phyloP scores from a whole-genome alignment of 305 asterid species.

The Fraxinus nigra region DNA sequence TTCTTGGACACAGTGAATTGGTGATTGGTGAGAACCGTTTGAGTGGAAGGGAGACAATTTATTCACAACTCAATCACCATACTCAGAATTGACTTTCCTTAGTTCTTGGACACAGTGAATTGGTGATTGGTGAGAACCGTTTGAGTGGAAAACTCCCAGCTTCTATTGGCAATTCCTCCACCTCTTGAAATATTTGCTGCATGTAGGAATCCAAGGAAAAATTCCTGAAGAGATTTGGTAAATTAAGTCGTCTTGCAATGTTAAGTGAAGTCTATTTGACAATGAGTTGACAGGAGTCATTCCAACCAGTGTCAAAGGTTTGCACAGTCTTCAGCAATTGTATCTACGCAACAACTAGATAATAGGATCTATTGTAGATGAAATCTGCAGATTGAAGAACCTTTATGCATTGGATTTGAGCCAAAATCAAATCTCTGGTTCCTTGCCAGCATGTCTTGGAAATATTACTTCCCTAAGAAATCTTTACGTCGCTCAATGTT shows the following conservation, averaged over 20 bases:
- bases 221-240: conserved; percentile 36
- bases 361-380: conserved; percentile 25
- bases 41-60: neutral
- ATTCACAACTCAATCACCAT: conserved; percentile 16
- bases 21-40: no score
- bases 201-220: neutral
- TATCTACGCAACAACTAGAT: conserved; percentile 23
- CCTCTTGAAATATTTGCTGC: conserved; percentile 20
- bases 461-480: conserved; percentile 22
- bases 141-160: conserved; percentile 23
- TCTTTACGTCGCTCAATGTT: conserved; percentile 18
- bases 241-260: conserved; percentile 21
- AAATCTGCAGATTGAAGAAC: conserved; percentile 20
- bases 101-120: conserved; percentile 30
- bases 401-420: conserved; percentile 25
- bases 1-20: conserved; percentile 35
- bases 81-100: conserved; percentile 25
- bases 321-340: conserved; percentile 28
- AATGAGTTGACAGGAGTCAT: conserved; percentile 31
- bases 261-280: neutral
- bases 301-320: conserved; percentile 14
- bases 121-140: conserved; percentile 1
- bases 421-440: conserved; percentile 23
- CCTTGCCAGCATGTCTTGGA: conserved; percentile 38
- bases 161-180: conserved; percentile 34